Base-by-base conservation (phyloP, 768 basidiomycete genomes). In the Pisolithus sp. region DNA sequence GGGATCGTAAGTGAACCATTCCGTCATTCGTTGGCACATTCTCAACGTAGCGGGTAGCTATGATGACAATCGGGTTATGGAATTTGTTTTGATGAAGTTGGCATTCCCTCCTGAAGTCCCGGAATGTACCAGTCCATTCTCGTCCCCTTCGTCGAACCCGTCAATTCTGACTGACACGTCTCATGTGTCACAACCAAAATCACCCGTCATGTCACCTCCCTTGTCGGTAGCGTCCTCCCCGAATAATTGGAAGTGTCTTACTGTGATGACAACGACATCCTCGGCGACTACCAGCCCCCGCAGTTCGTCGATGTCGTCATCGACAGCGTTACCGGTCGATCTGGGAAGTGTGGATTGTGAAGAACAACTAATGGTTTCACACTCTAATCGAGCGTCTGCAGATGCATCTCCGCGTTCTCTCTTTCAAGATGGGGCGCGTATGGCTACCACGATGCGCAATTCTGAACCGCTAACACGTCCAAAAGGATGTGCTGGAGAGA, bases 71-170 rank as follows among this genome's bases (percentile, higher is more conserved):
- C 72, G 83, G 39, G 68, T 82, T 6, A 86, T 85, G 82, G 78
- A 84, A 50, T 87, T 87, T 50, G 75, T 83, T 23, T 73, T 87
- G 48, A 85, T 87, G 82, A 75, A 78, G 51, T 71, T 87, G 8
- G 73, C 76, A 9, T 85, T 87, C 53, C 78, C 76, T 4, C 76
- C 78, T 46, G 72, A 72, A 37, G 8, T n/a, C 67, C 69, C 12
- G 68, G 73, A n/a, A 75, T 74, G n/a, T 18, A 36, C 46, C 6
- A 39, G 34, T 20, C 36, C 57, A 10, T 60, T 60, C 20, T 60
- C 62, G 3, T 48, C 50, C 24, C 56, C 62, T 12, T 57, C 51
- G 20, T 47, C 28, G 10, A 47, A 47, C n/a, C 44, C 54, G 28
- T 48, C 60, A 5, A 49, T 60, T 41, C 24, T 49, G 6, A 17